phyloP scores from a whole-genome alignment of 306 rosid species.

The Medicago ruthenica region DNA sequence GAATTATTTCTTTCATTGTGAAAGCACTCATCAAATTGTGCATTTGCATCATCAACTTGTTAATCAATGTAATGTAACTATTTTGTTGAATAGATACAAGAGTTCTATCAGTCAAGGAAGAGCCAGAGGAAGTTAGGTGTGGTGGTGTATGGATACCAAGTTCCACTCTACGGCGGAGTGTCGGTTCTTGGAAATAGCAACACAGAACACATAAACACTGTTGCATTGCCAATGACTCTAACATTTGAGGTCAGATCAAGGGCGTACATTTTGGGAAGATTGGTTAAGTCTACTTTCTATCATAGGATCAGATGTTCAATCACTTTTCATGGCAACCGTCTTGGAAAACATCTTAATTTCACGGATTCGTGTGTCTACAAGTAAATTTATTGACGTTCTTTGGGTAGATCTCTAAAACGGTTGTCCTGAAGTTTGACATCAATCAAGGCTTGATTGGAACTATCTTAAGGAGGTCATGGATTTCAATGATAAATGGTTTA shows the following conservation, averaged over 20 bases:
- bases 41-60: background rate
- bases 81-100: conserved; percentile 51
- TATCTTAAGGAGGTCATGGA: no score
- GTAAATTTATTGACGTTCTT: background rate
- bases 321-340: conserved; percentile 63
- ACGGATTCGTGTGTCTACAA: conserved; percentile 63
- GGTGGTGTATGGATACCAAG: conserved; percentile 65
- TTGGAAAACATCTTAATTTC: conserved; percentile 68
- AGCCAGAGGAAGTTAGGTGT: conserved; percentile 54
- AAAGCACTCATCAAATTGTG: background rate
- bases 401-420: no score
- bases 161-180: conserved; percentile 84
- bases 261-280: conserved; percentile 76
- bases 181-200: conserved; percentile 48
- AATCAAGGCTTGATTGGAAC: no score
- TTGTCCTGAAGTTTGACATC: no score
- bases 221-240: conserved; percentile 70
- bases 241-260: conserved; percentile 82
- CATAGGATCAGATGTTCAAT: conserved; percentile 66
- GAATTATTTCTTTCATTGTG: background rate
- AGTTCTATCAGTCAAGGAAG: conserved; percentile 70
- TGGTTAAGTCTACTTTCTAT: conserved; percentile 84
- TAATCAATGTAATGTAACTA: background rate
- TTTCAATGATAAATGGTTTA: no score
- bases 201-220: conserved; percentile 39